Evolutionary conservation across 192 early-diverging fungal species (phyloP), one percentile per base, ranked within the genome.

Genomic region (Backusella tarrabulga): DNA sequence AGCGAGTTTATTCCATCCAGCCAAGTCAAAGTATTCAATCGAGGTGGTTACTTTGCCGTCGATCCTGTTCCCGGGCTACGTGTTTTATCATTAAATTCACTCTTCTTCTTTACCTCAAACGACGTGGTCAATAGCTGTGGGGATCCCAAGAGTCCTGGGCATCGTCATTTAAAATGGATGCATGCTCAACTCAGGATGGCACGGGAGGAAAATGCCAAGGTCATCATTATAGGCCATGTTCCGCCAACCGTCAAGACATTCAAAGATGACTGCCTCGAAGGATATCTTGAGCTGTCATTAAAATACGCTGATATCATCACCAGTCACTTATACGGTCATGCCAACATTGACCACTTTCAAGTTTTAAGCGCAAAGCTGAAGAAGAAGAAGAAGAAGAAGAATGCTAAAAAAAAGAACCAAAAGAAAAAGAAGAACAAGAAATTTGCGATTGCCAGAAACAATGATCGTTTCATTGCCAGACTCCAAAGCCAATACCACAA

Each of bases 321-420:
- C 6, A 91, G 91, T 17, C 92, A 94, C 84, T 73, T 91, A 42
- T 94, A 85, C 70, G 93, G 93, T 5, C 93, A 94, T 76, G 87
- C 86, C 77, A 94, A 94, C 73, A 88, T 91, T 73, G 92, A 94
- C 67, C 85, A 68, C 34, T 80, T 81, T 42, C 72, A 79, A 32
- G 17, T 80, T 0, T 35, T 74, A 1, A 70, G 35, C 3, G 23
- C 14, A 36, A 34, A 21, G 56, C 63, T 77, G 72, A 74, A n/a
- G 6, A 56, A n/a, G 11, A 23, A 63, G 23, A 63, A 32, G n/a
- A 26, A 42, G 29, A 26, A 14, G 0, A 23, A 75, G 70, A 63
- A 32, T 1, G 0, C 32, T 32, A 32, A 32, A 32, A 44, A 1
- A 41, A 66, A 19, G 11, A 60, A 32, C 29, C 14, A 42, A 19